These are phyloP conservation scores for Pyricularia sp. DNA, from an alignment of 2,329 filamentous ascomycete genomes.

Conservation along the genomic window DNA sequence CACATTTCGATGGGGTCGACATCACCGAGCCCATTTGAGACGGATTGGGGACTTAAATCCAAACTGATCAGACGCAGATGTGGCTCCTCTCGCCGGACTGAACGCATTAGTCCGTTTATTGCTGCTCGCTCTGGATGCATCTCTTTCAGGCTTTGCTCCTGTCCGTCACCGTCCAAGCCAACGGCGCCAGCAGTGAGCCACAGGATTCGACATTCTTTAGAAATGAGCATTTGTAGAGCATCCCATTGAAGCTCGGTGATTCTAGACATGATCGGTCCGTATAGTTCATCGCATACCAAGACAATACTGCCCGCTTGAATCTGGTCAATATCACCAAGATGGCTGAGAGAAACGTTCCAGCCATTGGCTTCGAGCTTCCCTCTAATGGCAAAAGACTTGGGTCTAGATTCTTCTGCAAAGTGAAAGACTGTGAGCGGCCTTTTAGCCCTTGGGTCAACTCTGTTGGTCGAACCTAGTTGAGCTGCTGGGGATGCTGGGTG, in stretches of 20 bases:
- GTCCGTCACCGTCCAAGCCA: neutral
- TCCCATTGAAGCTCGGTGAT: neutral
- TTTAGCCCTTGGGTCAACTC: too few species aligned
- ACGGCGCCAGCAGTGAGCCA: constrained; percentile 23
- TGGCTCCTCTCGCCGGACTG: constrained; percentile 18
- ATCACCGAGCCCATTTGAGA: neutral
- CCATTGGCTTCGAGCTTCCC: neutral
- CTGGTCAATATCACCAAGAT: neutral
- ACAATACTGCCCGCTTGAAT: neutral
- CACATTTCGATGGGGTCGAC: neutral
- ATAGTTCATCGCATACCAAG: neutral
- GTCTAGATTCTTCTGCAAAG: neutral
- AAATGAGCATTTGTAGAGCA: neutral
- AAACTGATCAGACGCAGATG: constrained; percentile 4
- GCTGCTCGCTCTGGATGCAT: constrained; percentile 18
- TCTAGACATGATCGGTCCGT: neutral
- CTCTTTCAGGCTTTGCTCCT: neutral
- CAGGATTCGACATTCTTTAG: constrained; percentile 13
- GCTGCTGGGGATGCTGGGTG: neutral
- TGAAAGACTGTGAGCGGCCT: neutral
- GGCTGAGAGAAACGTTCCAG: neutral
- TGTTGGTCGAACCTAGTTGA: neutral
- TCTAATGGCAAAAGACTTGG: neutral
- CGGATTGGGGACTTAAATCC: constrained; percentile 17
- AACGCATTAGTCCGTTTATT: constrained; percentile 22